These are phyloP conservation scores for Cynanchum wilfordii DNA, from an alignment of 257 asterid species.

Conservation along the genomic window DNA sequence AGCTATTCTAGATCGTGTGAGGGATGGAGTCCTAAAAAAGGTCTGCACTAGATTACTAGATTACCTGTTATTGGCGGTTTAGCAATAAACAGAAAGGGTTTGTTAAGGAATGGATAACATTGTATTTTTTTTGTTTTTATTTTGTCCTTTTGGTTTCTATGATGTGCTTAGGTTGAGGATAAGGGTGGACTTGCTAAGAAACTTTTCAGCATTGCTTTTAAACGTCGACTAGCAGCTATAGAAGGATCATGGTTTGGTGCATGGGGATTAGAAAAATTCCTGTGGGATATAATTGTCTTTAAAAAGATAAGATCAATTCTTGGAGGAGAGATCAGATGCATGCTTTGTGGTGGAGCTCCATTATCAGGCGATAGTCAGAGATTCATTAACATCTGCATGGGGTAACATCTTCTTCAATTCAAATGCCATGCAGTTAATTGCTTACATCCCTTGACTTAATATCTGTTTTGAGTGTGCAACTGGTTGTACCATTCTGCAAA, in stretches of 20 bases:
- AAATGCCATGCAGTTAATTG: slow-evolving; percentile 3
- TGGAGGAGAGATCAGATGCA: slow-evolving; percentile 84
- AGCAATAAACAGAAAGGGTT: not conserved
- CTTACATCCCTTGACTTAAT: not conserved
- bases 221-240: slow-evolving; percentile 61
- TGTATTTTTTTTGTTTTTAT: not conserved
- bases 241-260: slow-evolving; percentile 96
- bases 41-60: slow-evolving; percentile 22
- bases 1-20: slow-evolving; percentile 84
- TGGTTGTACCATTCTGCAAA: not conserved
- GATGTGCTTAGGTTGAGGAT: slow-evolving; percentile 63
- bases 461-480: not conserved
- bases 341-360: slow-evolving; percentile 99
- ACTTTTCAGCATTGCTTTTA: slow-evolving; percentile 64
- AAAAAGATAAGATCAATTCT: slow-evolving; percentile 64
- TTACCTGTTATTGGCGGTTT: not conserved
- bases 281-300: slow-evolving; percentile 69
- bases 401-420: slow-evolving; percentile 43
- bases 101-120: slow-evolving; percentile 10
- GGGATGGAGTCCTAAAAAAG: slow-evolving; percentile 89
- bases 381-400: slow-evolving; percentile 91
- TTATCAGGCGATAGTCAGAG: slow-evolving; percentile 85
- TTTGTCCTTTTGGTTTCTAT: slow-evolving; percentile 12
- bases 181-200: slow-evolving; percentile 73
- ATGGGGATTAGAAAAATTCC: slow-evolving; percentile 59